These are phyloP conservation scores for Geranium brycei DNA, from an alignment of 345 rosid genomes.

Conservation along the genomic window DNA sequence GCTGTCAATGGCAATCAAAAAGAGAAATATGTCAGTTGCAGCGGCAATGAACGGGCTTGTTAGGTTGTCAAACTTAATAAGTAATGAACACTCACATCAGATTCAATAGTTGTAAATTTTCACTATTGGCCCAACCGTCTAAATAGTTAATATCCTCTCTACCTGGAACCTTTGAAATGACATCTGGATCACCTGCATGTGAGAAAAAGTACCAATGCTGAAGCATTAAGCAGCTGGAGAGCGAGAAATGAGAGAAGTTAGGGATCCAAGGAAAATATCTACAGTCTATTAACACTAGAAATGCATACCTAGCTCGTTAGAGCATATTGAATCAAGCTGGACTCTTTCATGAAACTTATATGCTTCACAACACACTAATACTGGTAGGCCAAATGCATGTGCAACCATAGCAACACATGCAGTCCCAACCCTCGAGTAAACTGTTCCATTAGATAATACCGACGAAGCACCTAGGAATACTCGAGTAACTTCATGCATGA, in stretches of 20 bases:
- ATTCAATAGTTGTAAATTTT: conserved; percentile 71
- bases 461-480: conserved; percentile 94
- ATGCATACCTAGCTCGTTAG: conserved; percentile 77
- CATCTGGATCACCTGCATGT: conserved; percentile 75
- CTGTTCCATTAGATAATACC: conserved; percentile 90
- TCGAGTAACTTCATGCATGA: conserved; percentile 88
- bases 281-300: background rate
- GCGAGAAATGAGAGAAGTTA: background rate
- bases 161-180: conserved; percentile 55
- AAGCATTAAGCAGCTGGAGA: conserved; percentile 5
- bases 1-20: conserved; percentile 30
- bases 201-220: conserved; percentile 6
- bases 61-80: background rate
- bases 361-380: conserved; percentile 89
- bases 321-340: conserved; percentile 90
- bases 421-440: conserved; percentile 88
- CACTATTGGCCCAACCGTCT: conserved; percentile 38
- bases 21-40: conserved; percentile 9
- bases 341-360: conserved; percentile 95
- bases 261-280: background rate
- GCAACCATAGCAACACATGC: conserved; percentile 98
- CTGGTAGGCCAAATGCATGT: conserved; percentile 68
- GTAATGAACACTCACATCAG: conserved; percentile 38
- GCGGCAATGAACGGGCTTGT: conserved; percentile 3
- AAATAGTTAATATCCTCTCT: conserved; percentile 52